Evolutionary conservation across 495 filamentous ascomycete species (phyloP).

Genomic region (Penicillium alfredii): DNA sequence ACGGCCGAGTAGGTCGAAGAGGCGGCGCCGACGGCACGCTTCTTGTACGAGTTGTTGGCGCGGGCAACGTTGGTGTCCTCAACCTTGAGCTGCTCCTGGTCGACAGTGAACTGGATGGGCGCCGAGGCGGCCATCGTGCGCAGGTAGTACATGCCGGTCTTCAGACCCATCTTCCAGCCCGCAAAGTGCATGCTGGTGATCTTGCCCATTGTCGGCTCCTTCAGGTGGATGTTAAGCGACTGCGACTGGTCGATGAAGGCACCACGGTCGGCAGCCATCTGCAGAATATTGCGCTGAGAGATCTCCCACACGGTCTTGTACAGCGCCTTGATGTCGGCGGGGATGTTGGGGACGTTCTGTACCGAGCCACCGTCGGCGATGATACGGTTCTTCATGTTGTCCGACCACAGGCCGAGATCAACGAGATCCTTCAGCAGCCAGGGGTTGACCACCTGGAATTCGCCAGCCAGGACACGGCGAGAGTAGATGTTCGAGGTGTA

Average conservation of each 20-base stretch:
- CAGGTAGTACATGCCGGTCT: constrained; percentile 99
- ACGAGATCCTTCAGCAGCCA: constrained; percentile 98
- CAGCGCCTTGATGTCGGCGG: constrained; percentile 87
- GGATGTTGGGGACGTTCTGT: constrained; percentile 94
- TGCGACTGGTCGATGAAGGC: constrained; percentile 98
- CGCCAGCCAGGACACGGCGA: constrained; percentile 92
- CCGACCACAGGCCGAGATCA: constrained; percentile 96
- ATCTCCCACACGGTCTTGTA: constrained; percentile 99
- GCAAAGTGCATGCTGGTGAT: constrained; percentile 99
- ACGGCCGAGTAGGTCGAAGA: constrained; percentile 50
- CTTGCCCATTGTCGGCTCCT: constrained; percentile 98
- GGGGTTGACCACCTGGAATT: constrained; percentile 99
- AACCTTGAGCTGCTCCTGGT: constrained; percentile 91
- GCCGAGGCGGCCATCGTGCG: constrained; percentile 95
- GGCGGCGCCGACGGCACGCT: constrained; percentile 49
- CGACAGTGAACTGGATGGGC: constrained; percentile 98
- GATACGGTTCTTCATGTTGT: constrained; percentile 99
- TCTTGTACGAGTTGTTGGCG: constrained; percentile 53
- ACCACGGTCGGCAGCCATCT: constrained; percentile 97
- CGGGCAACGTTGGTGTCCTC: constrained; percentile 76
- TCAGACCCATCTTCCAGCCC: constrained; percentile 97
- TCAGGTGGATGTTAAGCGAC: constrained; percentile 98
- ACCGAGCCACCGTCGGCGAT: constrained; percentile 94
- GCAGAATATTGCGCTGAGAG: constrained; percentile 87
- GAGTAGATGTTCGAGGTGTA: constrained; percentile 99